Percentiles rank a stretch among this genome's conserved stretches.
Conservation (phyloP, 345 rosid genomes). For the Eucalyptus sp. region DNA sequence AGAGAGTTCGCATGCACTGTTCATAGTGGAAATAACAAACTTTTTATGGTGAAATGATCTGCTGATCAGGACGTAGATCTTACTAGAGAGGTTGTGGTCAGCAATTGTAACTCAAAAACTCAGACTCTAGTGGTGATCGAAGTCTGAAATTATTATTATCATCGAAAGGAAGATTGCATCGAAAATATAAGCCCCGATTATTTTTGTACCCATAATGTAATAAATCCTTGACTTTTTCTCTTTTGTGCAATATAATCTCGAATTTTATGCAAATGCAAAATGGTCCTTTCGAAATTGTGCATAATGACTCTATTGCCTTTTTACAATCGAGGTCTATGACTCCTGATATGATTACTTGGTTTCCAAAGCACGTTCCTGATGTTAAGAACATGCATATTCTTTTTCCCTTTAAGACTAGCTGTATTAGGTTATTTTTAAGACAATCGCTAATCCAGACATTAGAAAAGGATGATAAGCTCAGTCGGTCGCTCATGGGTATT, state of each 20-base stretch:
- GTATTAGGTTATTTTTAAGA: neutral
- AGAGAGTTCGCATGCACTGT: conserved; percentile 13
- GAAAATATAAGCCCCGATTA: too few relatives aligned
- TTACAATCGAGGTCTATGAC: neutral
- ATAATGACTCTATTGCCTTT: neutral
- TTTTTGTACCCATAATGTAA: too few relatives aligned
- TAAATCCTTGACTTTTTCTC: too few relatives aligned
- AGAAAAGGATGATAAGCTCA: neutral
- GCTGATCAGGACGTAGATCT: neutral
- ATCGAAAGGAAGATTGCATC: too few relatives aligned
- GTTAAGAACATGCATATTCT: neutral
- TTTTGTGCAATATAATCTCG: too few relatives aligned
- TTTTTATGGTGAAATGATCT: neutral
- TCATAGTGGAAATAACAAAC: neutral
- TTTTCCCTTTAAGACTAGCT: neutral
- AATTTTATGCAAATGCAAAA: too few relatives aligned
- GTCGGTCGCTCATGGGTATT: neutral
- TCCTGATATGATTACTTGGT: neutral
- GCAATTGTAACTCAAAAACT: too few relatives aligned
- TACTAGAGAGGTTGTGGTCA: too few relatives aligned
- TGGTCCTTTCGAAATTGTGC: too few relatives aligned
- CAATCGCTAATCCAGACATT: neutral
- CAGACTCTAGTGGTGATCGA: too few relatives aligned
- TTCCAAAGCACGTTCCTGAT: neutral
- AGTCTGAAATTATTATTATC: too few relatives aligned